Base-by-base conservation (phyloP, 2,329 filamentous ascomycete genomes). In the Blastomyces percursus region DNA sequence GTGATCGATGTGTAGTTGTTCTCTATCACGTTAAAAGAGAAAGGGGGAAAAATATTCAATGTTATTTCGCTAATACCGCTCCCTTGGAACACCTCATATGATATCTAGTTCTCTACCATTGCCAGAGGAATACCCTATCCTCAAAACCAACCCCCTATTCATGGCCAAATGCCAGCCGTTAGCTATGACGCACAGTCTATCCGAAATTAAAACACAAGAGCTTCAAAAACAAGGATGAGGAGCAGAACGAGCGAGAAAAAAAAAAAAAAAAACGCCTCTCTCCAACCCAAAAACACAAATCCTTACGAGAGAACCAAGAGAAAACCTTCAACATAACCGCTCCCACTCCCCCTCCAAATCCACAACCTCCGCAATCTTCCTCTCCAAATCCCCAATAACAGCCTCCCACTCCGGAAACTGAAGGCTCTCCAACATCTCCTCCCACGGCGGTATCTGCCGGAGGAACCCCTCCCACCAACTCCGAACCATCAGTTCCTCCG, bases 391-490 rank as follows among this genome's bases (percentile, higher is more conserved):
- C 8, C 65, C 64, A 4, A 74, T 50, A 1, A 71, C 63, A 9
- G 69, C 64, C 24, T 70, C 66, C 67, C 67, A 75, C 8, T 61
- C 61, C 1, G 73, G 73, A 19, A 74, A 19, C 0, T 51, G 21
- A 19, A 74, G n/a, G 1, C 62, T 48, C 3, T 66, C 21, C 9
- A 71, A 14, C 11, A 60, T 66, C 2, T 38, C 42, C 61, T 73
- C 71, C 73, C 71, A 74, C 42, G 67, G 65, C 8, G 38, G 32
- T 70, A 72, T 73, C 48, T 71, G 67, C 2, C 11, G 12, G 1
- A 67, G 56, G 58, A 71, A 74, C 0, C 21, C 32, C 1, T 54
- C 35, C 69, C 69, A 73, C 68, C 72, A 75, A 8, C 54, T 24
- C 27, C 61, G 56, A 65, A 69, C 71, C 59, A 69, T 61, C 0